Evolutionary conservation across 345 rosid genomes (phyloP), one percentile per base, ranked within the genome.

Genomic region (Odontarrhena argentea): DNA sequence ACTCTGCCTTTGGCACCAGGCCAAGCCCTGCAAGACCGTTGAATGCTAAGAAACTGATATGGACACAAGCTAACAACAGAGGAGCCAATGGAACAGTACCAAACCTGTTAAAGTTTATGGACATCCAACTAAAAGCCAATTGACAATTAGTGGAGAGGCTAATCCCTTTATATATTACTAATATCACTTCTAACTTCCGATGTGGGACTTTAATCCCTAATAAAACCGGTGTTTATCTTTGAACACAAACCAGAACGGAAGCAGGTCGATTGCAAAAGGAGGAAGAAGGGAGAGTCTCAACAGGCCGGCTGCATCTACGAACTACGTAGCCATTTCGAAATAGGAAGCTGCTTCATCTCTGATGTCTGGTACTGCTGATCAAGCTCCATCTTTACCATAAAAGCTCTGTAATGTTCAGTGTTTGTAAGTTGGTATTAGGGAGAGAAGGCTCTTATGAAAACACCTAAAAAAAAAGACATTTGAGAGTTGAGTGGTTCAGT

Each of bases 11-110:
- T 14, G 82, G 91, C 60, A 71, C 96, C 10, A 88, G 79, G 68
- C 88, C 97, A 6, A 94, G 97, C 78, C 97, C 99, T 59, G 99
- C 96, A 8, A 82, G 97, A 68, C 84, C 91, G 2, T 81, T 62
- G 0, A 71, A 86, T 55, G 53, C 89, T 0, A 94, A 88, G 82
- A 91, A 87, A 80, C 87, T 73, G 34, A 71, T 77, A 7, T 92
- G 88, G 3, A 76, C 96, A 34, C 84, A 95, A 14, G 65, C 91
- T 18, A 91, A 67, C 72, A 91, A 73, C 9, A 92, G 88, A 30
- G 86, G 87, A 50, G 76, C 83, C 40, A 91, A 87, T 40, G 99
- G 99, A 76, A 82, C 88, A 35, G 96, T 93, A n/a, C n/a, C n/a
- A n/a, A n/a, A n/a, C n/a, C n/a, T n/a, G n/a, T n/a, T n/a, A n/a